Evolutionary conservation across 1,284 basidiomycete species (phyloP), one percentile per base, ranked within the genome.

Genomic region (Rhodotorula sp.): DNA sequence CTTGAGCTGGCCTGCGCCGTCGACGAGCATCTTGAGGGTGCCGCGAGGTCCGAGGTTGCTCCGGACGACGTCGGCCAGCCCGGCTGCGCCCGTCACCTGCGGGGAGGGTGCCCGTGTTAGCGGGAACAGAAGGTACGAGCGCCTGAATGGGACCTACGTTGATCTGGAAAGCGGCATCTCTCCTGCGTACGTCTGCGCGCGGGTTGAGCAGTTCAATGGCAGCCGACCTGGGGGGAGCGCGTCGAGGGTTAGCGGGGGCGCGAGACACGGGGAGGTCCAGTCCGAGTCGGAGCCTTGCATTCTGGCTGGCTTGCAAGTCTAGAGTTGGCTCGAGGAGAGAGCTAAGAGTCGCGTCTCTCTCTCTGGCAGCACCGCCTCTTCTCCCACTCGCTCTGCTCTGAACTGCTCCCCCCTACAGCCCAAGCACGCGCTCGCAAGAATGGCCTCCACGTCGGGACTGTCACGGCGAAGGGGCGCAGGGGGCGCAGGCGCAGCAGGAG

Each of bases 11-110:
- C 97, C 97, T n/a, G 95, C 87, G 71, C 97, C 97, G 83, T 99
- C 97, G 61, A 99, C 97, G 60, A 99, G 89, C 95, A 99, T 97
- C 86, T 99, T 99, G 78, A 98, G 88, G 5, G 96, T 98, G 73
- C 95, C 94, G 82, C 93, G 85, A 26, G 94, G 94, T 60, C 94
- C 96, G 73, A 99, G 86, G 84, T 99, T 99, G 80, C 91, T 89
- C 85, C 94, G 96, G 77, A 99, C 96, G 70, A 99, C 96, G 82
- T 89, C 92, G 51, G 97, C 97, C 68, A 99, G 90, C 78, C 97
- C 96, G 86, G 98, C 92, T 68, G 97, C 97, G 79, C 96, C 96
- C 80, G 87, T 91, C 6, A 67, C 69, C 72, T 73, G 67, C 6
- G 20, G 12, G 60, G 21, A 46, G 43, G 1, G n/a, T 1, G 4